Conservation (phyloP, 1,139 yeast species). For the Taiozyma sp. region DNA sequence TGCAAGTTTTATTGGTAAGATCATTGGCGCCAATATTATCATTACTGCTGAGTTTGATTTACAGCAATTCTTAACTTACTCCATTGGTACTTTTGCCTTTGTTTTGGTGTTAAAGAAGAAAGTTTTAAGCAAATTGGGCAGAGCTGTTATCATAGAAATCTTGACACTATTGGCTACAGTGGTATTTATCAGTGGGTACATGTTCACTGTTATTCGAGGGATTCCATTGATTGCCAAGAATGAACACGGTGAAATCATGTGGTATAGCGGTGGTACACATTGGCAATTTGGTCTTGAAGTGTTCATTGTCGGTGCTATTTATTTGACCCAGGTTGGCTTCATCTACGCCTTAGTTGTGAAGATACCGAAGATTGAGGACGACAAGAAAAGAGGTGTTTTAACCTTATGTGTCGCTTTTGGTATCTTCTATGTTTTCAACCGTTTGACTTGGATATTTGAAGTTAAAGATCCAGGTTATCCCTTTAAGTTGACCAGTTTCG, state of each 20-base stretch:
- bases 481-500: slow-evolving; percentile 16
- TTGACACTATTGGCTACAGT: slow-evolving; percentile 39
- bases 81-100: slow-evolving; percentile 38
- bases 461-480: slow-evolving; percentile 38
- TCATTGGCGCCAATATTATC: slow-evolving; percentile 38
- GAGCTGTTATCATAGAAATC: slow-evolving; percentile 32
- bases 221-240: slow-evolving; percentile 61
- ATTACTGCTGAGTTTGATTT: slow-evolving; percentile 39
- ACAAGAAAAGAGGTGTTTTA: slow-evolving; percentile 13
- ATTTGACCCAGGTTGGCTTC: slow-evolving; percentile 38
- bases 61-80: slow-evolving; percentile 40
- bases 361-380: slow-evolving; percentile 21
- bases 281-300: slow-evolving; percentile 72
- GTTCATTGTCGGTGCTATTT: slow-evolving; percentile 43
- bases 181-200: slow-evolving; percentile 54
- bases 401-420: slow-evolving; percentile 22
- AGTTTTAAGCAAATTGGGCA: slow-evolving; percentile 30
- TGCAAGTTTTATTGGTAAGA: slow-evolving; percentile 47
- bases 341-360: slow-evolving; percentile 35
- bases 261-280: slow-evolving; percentile 56
- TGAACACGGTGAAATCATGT: slow-evolving; percentile 40
- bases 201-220: slow-evolving; percentile 53
- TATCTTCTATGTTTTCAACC: slow-evolving; percentile 30
- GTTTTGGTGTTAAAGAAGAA: slow-evolving; percentile 48
- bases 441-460: slow-evolving; percentile 31